Conservation (phyloP, 2,329 filamentous ascomycete species). For the Phialophora expanda region DNA sequence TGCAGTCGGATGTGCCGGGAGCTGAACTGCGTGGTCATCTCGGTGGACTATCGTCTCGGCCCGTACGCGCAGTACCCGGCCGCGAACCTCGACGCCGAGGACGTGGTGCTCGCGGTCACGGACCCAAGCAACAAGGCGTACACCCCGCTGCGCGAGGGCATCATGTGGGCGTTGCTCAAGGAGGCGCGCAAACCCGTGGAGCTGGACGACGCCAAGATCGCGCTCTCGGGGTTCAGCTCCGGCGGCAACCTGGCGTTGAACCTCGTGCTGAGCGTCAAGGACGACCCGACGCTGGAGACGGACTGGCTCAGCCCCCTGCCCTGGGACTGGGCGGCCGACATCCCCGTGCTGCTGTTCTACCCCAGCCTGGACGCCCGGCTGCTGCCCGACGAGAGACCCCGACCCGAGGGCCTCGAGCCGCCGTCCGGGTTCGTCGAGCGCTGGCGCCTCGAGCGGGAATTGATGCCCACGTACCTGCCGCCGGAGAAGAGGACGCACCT, state of each 20-base stretch:
- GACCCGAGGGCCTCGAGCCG: conserved; percentile 34
- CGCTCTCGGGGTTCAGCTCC: conserved; percentile 53
- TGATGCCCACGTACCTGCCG: conserved; percentile 41
- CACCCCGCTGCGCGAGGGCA: conserved; percentile 31
- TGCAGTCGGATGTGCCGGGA: conserved; percentile 53
- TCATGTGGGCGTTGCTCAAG: conserved; percentile 31
- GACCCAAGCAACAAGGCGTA: conserved; percentile 39
- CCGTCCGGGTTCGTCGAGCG: conserved; percentile 33
- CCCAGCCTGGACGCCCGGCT: conserved; percentile 37
- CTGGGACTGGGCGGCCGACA: conserved; percentile 27
- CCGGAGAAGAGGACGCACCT: conserved; percentile 27
- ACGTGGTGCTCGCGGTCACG: conserved; percentile 52
- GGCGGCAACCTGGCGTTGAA: conserved; percentile 55
- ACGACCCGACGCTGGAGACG: conserved; percentile 30
- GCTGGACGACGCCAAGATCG: conserved; percentile 47
- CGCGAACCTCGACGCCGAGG: conserved; percentile 55
- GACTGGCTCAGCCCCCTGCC: conserved; percentile 35
- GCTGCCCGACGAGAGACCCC: conserved; percentile 36
- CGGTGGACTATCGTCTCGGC: conserved; percentile 56
- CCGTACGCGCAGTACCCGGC: conserved; percentile 55
- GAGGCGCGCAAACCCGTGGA: conserved; percentile 25
- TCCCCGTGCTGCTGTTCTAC: conserved; percentile 40
- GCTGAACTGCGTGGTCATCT: conserved; percentile 50
- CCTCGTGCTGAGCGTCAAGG: conserved; percentile 33
- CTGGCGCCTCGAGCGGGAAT: conserved; percentile 35